Base-by-base conservation (phyloP, 2,329 filamentous ascomycete genomes). In the Aaosphaeria pasadenensis region DNA sequence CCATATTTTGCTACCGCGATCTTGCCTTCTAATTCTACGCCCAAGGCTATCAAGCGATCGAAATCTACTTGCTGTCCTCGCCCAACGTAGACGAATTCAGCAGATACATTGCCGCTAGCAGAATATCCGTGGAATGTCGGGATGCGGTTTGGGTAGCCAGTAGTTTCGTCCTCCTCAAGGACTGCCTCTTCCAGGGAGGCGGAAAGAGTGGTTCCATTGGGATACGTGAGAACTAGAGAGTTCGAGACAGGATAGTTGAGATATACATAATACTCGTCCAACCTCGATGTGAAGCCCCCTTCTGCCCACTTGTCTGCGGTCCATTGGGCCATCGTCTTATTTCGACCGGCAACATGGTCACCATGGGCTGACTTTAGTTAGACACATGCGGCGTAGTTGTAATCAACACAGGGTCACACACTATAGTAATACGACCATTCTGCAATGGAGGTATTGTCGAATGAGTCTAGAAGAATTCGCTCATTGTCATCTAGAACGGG, bases 41-140 rank as follows among this genome's bases (percentile, higher is more conserved):
- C 68, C 1, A 71, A 52, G 11, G 58, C 64, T 29, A 62, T 43
- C 6, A 72, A 59, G 11, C 72, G 65, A n/a, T 75, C 63, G 42
- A 76, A 77, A 46, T 78, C 75, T n/a, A 71, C 70, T 45, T 73
- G 62, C 46, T 71, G 66, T 11, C 67, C 68, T 52, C 64, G 53
- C 30, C 74, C 73, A 11, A 77, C 73, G 49, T 76, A 77, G 40
- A 76, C 72, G 49, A 74, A 77, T 59, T 76, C 73, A 31, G 73
- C 75, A 49, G 67, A 70, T 35, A 71, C 75, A 53, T 75, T 70
- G 13, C 76, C 76, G 29, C 64, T 71, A 46, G 69, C 69, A 4
- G 73, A 76, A 51, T 77, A 77, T 36, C 74, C 76, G 52, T 78
- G 72, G 53, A 78, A 78, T 9, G 67, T 72, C 0, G 74, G 71